phyloP scores from a whole-genome alignment of 306 rosid species.

The Pyrus bretschneideri region DNA sequence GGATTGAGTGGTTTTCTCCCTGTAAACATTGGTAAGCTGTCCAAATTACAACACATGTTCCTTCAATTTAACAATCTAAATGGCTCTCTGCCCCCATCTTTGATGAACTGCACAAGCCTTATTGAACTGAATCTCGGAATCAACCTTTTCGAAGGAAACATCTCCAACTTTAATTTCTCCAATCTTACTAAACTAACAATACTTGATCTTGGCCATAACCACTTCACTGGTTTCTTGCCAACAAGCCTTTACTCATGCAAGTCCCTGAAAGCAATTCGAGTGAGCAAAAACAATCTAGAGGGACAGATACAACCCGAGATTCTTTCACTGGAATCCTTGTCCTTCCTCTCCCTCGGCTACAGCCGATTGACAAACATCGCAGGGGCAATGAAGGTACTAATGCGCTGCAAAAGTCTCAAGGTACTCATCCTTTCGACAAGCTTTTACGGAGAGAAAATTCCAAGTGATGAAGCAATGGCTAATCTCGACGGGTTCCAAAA shows the following conservation, averaged over 20 bases:
- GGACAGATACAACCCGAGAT: background rate
- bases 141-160: background rate
- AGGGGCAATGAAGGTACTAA: background rate
- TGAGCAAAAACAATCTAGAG: background rate
- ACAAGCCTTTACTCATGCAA: background rate
- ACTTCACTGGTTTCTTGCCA: background rate
- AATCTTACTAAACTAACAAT: background rate
- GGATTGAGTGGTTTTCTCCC: background rate
- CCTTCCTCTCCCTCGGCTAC: background rate
- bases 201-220: background rate
- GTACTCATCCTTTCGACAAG: background rate
- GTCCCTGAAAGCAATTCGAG: background rate
- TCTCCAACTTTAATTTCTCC: background rate
- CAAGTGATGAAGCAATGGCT: background rate
- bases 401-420: background rate
- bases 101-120: background rate
- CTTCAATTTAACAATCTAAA: background rate
- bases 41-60: background rate
- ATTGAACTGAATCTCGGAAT: background rate
- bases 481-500: background rate
- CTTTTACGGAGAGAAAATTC: background rate
- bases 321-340: background rate
- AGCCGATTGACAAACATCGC: background rate
- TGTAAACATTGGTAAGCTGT: background rate
- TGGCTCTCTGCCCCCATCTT: background rate